Conservation (phyloP, 768 basidiomycete species). For the Bullera alba region DNA sequence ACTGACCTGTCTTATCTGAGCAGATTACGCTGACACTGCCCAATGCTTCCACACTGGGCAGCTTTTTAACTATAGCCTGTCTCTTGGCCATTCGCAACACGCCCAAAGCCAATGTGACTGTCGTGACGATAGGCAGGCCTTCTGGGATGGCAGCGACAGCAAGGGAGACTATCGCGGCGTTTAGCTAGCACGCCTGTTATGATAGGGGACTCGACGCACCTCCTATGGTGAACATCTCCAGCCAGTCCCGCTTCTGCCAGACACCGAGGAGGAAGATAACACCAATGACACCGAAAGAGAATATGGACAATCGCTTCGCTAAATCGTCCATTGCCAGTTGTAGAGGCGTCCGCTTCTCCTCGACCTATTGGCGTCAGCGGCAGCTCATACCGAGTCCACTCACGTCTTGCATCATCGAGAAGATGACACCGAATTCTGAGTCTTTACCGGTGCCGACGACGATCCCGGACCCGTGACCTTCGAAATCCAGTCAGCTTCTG, state of each 20-base stretch:
- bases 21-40: slow-evolving; percentile 97
- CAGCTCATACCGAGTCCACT: slow-evolving; percentile 15
- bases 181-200: slow-evolving; percentile 1
- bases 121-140: slow-evolving; percentile 92
- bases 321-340: slow-evolving; percentile 95
- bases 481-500: slow-evolving; percentile 1
- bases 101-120: slow-evolving; percentile 89
- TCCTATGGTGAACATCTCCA: slow-evolving; percentile 99
- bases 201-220: slow-evolving; percentile 52
- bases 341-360: slow-evolving; percentile 85
- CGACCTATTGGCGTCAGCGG: slow-evolving; percentile 49
- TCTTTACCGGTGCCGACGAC: slow-evolving; percentile 78
- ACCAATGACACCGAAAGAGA: slow-evolving; percentile 92
- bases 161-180: slow-evolving; percentile 63
- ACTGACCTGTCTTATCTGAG: slow-evolving; percentile 85
- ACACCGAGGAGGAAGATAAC: slow-evolving; percentile 86
- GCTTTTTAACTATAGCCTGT: slow-evolving; percentile 93
- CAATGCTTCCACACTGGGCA: slow-evolving; percentile 88
- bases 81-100: slow-evolving; percentile 89
- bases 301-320: slow-evolving; percentile 77
- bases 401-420: slow-evolving; percentile 97
- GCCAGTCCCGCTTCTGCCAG: slow-evolving; percentile 74
- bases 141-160: slow-evolving; percentile 98
- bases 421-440: slow-evolving; percentile 93
- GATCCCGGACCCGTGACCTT: slow-evolving; percentile 74